Conservation (phyloP, 2,329 filamentous ascomycete genomes). For the Pseudopyricularia cyperi region DNA sequence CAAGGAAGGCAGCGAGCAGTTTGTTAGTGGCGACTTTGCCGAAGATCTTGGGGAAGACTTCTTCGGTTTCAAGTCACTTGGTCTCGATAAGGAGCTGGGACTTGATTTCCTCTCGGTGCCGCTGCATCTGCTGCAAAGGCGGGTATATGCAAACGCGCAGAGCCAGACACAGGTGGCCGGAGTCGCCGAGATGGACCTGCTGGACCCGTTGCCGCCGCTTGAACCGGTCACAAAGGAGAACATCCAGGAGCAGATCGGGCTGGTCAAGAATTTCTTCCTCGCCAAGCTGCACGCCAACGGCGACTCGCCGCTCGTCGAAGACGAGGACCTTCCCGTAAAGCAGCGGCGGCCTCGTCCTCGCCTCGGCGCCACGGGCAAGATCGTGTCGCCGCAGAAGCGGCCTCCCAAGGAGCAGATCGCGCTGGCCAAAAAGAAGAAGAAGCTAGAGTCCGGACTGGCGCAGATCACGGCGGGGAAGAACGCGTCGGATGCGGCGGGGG, state of each 20-base stretch:
- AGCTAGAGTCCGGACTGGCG: slow-evolving; percentile 41
- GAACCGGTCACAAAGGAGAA: slow-evolving; percentile 70
- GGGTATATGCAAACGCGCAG: slow-evolving; percentile 76
- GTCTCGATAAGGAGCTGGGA: slow-evolving; percentile 82
- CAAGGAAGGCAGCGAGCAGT: slow-evolving; percentile 94
- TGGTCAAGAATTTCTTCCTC: slow-evolving; percentile 85
- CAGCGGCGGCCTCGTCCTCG: slow-evolving; percentile 65
- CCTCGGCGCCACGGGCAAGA: slow-evolving; percentile 65
- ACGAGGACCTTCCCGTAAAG: slow-evolving; percentile 88
- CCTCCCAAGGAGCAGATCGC: slow-evolving; percentile 73
- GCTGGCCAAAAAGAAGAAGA: slow-evolving; percentile 79
- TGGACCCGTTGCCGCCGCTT: slow-evolving; percentile 55
- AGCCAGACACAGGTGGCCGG: slow-evolving; percentile 55
- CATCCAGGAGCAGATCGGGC: slow-evolving; percentile 67
- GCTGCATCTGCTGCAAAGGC: slow-evolving; percentile 82
- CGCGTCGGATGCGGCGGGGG: slow-evolving; percentile 8
- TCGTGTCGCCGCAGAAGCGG: slow-evolving; percentile 70
- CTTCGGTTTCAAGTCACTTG: slow-evolving; percentile 94
- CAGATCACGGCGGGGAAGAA: slow-evolving; percentile 35
- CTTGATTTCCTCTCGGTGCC: slow-evolving; percentile 81
- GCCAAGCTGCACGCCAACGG: slow-evolving; percentile 75
- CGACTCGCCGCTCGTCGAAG: slow-evolving; percentile 75
- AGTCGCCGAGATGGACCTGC: slow-evolving; percentile 44
- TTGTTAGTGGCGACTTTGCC: slow-evolving; percentile 84
- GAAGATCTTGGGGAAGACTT: slow-evolving; percentile 98